Evolutionary conservation across 345 rosid genomes (phyloP), one percentile per base, ranked within the genome.

Genomic region (Aethionema arabicum): DNA sequence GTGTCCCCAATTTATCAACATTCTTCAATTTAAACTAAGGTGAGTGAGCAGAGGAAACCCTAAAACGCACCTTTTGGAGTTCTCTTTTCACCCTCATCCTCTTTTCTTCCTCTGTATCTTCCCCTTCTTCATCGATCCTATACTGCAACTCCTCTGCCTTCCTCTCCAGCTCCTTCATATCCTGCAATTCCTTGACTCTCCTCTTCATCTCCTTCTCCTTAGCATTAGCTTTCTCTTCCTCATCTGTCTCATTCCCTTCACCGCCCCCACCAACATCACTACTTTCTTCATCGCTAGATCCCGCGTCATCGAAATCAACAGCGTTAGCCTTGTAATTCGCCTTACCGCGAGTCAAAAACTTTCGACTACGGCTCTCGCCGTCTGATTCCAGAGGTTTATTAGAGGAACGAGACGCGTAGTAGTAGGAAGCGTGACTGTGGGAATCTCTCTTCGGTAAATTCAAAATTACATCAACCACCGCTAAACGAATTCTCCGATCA

Each of bases 111-210:
- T 92, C 98, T 6, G 83, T 78, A 72, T 85, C 89, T 15, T 92
- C 95, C 15, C 37, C 74, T 47, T 70, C 85, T 52, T 70, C 83
- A 35, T 76, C 88, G 46, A 73, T 84, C 61, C 58, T 78, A 61
- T 46, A 76, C 79, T 82, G 95, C 70, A 88, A 70, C 79, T 92
- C 92, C 80, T 85, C 98, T 2, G 96, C 98, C 72, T 83, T 85
- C 79, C 68, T 81, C 83, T 83, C 96, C 44, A 92, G 75, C 74
- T 89, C 96, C 64, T 68, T 78, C 95, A 80, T 85, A 70, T 85
- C 96, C 60, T 92, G 91, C 31, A 82, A 66, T 72, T 89, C 96
- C 77, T 85, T 85, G 41, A 73, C 70, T 69, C 91, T 80, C 67
- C 62, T 83, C 73, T 82, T 85, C 89, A 85, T 85, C 74, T 83